Evolutionary conservation across 2,329 filamentous ascomycete species (phyloP).

Genomic region (Colletotrichum gloeosporioides): DNA sequence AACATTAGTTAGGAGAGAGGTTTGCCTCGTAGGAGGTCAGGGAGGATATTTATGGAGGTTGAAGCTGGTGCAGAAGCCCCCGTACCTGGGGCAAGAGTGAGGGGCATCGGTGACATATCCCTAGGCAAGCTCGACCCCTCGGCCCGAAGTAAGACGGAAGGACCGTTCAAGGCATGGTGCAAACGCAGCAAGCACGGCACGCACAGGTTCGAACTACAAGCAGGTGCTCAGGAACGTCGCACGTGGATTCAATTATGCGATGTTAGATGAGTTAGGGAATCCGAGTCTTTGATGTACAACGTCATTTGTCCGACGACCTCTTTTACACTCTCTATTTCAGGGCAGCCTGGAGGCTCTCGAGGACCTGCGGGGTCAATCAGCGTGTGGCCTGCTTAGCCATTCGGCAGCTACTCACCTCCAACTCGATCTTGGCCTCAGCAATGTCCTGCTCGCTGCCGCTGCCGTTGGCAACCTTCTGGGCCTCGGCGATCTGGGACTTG

Average conservation of each 20-base stretch:
- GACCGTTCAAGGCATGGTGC: neutral
- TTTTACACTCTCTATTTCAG: conserved; percentile 74
- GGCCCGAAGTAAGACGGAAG: neutral
- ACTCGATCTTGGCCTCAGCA: conserved; percentile 98
- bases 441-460: conserved; percentile 95
- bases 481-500: conserved; percentile 88
- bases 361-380: conserved; percentile 63
- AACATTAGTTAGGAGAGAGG: conserved; percentile 8
- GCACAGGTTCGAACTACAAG: neutral
- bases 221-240: conserved; percentile 18
- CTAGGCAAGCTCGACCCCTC: neutral
- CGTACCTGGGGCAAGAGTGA: neutral
- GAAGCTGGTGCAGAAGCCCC: neutral
- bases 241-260: conserved; percentile 25
- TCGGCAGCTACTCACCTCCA: conserved; percentile 72
- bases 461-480: conserved; percentile 91
- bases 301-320: conserved; percentile 33
- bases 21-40: conserved; percentile 20
- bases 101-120: neutral
- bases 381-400: neutral
- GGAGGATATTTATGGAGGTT: neutral
- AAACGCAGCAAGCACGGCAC: neutral
- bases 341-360: conserved; percentile 81
- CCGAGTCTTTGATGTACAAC: conserved; percentile 46
- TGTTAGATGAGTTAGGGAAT: conserved; percentile 25